Conservation (phyloP, 495 filamentous ascomycete genomes). For the Aspergillus cristatus region DNA sequence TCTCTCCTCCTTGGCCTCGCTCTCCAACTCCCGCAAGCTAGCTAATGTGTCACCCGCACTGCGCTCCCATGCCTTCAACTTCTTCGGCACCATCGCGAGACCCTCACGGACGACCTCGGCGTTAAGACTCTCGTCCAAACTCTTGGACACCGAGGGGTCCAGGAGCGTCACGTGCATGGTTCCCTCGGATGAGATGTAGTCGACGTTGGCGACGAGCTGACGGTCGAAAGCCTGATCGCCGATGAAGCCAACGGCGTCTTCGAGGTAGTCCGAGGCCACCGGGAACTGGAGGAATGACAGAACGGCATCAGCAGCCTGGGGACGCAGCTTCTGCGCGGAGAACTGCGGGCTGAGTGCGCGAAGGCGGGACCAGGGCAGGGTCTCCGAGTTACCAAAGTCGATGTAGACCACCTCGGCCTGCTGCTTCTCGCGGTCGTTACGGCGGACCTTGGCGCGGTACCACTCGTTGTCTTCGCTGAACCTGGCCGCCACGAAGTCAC, state of each 20-base stretch:
- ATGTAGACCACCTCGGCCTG: conserved; percentile 86
- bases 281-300: conserved; percentile 90
- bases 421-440: conserved; percentile 85
- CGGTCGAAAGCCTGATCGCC: conserved; percentile 54
- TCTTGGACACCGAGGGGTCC: conserved; percentile 54
- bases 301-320: conserved; percentile 79
- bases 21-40: conserved; percentile 55
- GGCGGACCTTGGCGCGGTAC: conserved; percentile 86
- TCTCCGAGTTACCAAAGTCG: conserved; percentile 93
- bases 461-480: conserved; percentile 82
- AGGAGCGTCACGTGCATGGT: conserved; percentile 76
- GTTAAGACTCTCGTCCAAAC: conserved; percentile 71
- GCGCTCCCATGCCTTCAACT: conserved; percentile 83
- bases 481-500: conserved; percentile 80
- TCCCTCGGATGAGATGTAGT: conserved; percentile 67
- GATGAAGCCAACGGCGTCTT: conserved; percentile 65
- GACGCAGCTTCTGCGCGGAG: conserved; percentile 62
- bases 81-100: conserved; percentile 78
- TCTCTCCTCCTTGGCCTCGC: conserved; percentile 64
- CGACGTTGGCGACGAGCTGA: conserved; percentile 82
- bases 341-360: conserved; percentile 72
- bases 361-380: conserved; percentile 70
- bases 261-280: conserved; percentile 62
- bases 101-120: conserved; percentile 74
- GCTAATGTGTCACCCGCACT: conserved; percentile 60